Base-by-base conservation (phyloP, 169 alveolate species). In the Miamiensis avidus region DNA sequence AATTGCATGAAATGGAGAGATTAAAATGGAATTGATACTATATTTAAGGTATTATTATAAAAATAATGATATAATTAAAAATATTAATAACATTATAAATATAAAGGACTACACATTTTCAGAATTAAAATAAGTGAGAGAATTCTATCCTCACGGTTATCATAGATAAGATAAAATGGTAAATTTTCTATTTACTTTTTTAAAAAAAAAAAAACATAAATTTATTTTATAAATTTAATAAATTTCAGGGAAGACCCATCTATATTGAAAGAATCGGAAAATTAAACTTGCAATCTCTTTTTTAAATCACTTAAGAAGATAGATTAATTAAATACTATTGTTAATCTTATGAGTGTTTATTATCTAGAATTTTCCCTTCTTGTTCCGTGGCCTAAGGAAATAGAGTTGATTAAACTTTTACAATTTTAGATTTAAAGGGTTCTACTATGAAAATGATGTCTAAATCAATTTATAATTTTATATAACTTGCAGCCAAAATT, bases 211-310 rank as follows among this genome's bases (percentile, higher is more conserved):
- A 11, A 49, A 78, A 29, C 0, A 34, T 49, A 79, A 11, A 49
- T 49, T 11, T 49, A 49, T 49, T 49, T 49, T 11, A 11, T 74
- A n/a, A 73, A 29, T 33, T 31, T 34, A 6, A 16, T 31, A 65
- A 34, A 33, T n/a, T 77, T 26, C 20, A 88, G 89, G 98, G 97
- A n/a, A 83, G 96, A 82, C 97, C 97, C 29, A 86, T 95, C n/a
- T 95, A 95, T 82, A 94, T 94, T 30, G 97, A 95, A 89, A 81
- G 95, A 81, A 65, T 89, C 16, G 95, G 97, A 29, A 64, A 78
- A 74, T 73, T 95, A 64, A 83, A 94, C 32, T 64, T 91, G 29
- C 88, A 91, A 32, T 81, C 91, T 75, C 75, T 94, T 29, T 91
- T 89, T 86, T 83, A 89, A 78, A 77, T 91, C 26, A 92, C 95